phyloP scores from a whole-genome alignment of 306 rosid genomes.

The Oxytropis ochrocephala region DNA sequence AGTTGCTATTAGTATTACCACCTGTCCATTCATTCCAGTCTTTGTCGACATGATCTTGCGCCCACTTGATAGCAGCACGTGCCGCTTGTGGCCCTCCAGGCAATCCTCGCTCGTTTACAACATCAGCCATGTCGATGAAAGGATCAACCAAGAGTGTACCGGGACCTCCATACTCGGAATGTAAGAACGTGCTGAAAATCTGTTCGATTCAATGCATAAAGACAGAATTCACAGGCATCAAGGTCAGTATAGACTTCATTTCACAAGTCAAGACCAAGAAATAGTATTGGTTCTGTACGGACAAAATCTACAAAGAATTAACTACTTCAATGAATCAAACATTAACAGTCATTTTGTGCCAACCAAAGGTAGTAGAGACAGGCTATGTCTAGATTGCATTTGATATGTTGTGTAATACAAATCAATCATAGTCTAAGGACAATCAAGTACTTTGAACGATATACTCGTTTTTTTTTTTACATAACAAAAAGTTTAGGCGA shows the following conservation, averaged over 20 bases:
- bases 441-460: background rate
- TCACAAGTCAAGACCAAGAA: background rate
- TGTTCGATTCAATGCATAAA: constrained; percentile 23
- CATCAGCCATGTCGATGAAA: constrained; percentile 80
- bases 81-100: constrained; percentile 94
- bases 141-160: constrained; percentile 80
- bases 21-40: constrained; percentile 87
- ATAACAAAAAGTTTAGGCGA: too few species aligned
- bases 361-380: background rate
- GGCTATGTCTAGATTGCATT: background rate
- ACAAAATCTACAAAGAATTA: background rate
- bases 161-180: constrained; percentile 89
- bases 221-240: constrained; percentile 2
- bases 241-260: background rate
- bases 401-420: background rate
- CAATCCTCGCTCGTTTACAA: constrained; percentile 51
- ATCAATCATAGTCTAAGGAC: background rate
- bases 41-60: constrained; percentile 73
- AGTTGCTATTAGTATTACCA: constrained; percentile 25
- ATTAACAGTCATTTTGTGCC: background rate
- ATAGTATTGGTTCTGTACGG: background rate
- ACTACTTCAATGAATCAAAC: background rate
- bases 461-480: background rate
- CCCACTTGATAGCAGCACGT: constrained; percentile 79
- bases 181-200: constrained; percentile 72